A percentile compares a stretch with the other conserved stretches of the same genome.
phyloP scores from a whole-genome alignment of 306 rosid genomes.

The Glycine tomentella region DNA sequence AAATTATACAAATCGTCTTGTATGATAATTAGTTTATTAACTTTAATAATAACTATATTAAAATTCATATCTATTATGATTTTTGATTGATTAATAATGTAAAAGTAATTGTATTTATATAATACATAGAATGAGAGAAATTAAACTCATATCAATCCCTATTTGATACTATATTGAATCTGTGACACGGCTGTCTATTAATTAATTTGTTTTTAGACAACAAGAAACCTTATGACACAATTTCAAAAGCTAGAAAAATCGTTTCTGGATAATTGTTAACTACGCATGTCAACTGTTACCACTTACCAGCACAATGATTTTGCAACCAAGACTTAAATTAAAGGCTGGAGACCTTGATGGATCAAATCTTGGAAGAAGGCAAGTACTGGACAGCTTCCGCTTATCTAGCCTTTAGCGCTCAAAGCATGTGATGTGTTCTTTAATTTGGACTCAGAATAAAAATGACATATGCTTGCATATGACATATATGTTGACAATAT shows the following conservation, averaged over 20 bases:
- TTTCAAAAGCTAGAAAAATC: neutral
- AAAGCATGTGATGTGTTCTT: slow-evolving; percentile 27
- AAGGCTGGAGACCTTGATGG: neutral
- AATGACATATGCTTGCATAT: slow-evolving; percentile 12
- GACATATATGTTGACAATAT: neutral
- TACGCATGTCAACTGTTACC: neutral
- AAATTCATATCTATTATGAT: too few relatives aligned
- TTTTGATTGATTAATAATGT: too few relatives aligned
- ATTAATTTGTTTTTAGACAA: neutral
- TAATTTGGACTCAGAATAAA: neutral
- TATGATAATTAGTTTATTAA: too few relatives aligned
- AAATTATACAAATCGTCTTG: too few relatives aligned
- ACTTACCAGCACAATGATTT: neutral
- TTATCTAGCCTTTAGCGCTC: neutral
- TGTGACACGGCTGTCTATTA: neutral
- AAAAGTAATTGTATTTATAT: too few relatives aligned
- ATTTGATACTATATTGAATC: too few relatives aligned
- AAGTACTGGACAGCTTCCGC: slow-evolving; percentile 29
- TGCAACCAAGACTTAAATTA: neutral
- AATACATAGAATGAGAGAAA: too few relatives aligned
- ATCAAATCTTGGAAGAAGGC: neutral
- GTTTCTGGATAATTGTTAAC: neutral
- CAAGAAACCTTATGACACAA: neutral
- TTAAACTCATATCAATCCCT: too few relatives aligned
- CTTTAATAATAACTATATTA: too few relatives aligned